A percentile compares a stretch with the other conserved stretches of the same genome.
Conservation (phyloP, 345 rosid genomes). For the Dipteronia dyeriana region DNA sequence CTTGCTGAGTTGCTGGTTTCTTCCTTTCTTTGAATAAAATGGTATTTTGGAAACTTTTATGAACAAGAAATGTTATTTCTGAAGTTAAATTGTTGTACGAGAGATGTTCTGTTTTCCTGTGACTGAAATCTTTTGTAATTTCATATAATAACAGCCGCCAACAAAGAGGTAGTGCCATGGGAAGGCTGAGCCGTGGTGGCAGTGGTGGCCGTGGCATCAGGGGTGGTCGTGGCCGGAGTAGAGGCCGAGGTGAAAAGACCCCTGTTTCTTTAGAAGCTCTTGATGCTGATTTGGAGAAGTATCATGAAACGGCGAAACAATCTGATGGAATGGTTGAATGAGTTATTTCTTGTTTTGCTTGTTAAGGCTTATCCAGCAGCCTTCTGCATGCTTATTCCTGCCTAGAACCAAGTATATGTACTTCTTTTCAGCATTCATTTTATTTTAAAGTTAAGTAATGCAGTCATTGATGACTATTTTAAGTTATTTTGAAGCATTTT, state of each 20-base stretch:
- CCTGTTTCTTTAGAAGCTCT: constrained; percentile 53
- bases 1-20: neutral
- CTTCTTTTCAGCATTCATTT: neutral
- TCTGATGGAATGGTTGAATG: constrained; percentile 27
- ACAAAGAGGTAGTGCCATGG: constrained; percentile 42
- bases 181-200: constrained; percentile 43
- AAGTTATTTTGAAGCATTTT: constrained; percentile 1
- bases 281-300: constrained; percentile 64
- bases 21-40: no score
- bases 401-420: constrained; percentile 1
- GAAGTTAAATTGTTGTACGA: neutral
- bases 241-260: constrained; percentile 37
- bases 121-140: constrained; percentile 6
- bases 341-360: neutral
- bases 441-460: neutral
- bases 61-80: neutral
- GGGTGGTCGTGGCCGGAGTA: constrained; percentile 40
- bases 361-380: neutral
- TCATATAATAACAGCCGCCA: constrained; percentile 31
- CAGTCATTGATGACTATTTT: neutral
- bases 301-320: constrained; percentile 53
- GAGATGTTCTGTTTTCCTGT: neutral
- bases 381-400: neutral
- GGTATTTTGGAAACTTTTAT: no score
- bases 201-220: constrained; percentile 40